Evolutionary conservation across 1,139 yeast genomes (phyloP).

Genomic region (Meyerozyma carpophila): DNA sequence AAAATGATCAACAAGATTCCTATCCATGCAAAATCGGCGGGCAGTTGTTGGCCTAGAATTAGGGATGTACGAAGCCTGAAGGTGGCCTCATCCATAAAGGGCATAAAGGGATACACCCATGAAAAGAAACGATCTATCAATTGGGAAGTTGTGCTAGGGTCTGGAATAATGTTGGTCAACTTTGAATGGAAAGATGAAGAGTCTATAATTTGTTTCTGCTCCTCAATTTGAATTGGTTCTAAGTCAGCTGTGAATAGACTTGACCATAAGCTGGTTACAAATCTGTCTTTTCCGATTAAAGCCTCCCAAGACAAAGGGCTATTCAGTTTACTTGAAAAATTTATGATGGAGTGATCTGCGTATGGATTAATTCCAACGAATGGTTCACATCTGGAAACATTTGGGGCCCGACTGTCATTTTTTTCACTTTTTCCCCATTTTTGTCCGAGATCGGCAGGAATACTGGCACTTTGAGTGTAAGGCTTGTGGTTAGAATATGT

Average conservation of each 20-base stretch:
- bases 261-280: background rate
- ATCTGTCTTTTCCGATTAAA: background rate
- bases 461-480: background rate
- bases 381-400: background rate
- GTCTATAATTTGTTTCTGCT: background rate
- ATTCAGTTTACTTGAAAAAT: background rate
- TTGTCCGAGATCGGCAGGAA: background rate
- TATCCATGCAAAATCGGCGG: constrained; percentile 38
- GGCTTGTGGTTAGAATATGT: background rate
- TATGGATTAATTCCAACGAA: background rate
- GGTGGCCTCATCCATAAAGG: constrained; percentile 43
- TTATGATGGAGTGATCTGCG: background rate
- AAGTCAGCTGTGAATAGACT: too few relatives aligned
- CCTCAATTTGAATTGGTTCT: background rate
- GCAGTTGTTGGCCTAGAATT: background rate
- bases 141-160: background rate
- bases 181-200: too few relatives aligned
- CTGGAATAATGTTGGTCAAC: background rate
- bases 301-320: background rate
- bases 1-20: constrained; percentile 39
- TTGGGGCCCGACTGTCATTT: background rate
- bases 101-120: constrained; percentile 44
- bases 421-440: background rate
- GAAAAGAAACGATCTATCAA: constrained; percentile 33
- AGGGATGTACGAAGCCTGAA: constrained; percentile 7